Evolutionary conservation across 2,329 filamentous ascomycete species (phyloP).

Genomic region (Neonectria sp.): DNA sequence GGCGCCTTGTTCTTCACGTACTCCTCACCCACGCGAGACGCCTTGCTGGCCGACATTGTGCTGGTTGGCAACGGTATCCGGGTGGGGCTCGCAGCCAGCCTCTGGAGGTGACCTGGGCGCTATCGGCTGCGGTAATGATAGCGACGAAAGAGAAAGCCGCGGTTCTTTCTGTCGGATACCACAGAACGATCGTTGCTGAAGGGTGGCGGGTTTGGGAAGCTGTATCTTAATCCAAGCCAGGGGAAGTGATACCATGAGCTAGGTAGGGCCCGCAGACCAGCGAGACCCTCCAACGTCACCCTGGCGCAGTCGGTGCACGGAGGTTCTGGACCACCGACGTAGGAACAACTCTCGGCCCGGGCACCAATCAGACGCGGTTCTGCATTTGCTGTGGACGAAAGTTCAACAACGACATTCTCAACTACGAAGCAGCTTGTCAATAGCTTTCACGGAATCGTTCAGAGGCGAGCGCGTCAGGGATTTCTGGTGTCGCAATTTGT

Average conservation of each 20-base stretch:
- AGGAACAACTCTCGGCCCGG: slow-evolving; percentile 57
- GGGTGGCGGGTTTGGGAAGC: neutral
- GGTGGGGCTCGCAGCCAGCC: slow-evolving; percentile 8
- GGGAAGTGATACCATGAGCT: slow-evolving; percentile 34
- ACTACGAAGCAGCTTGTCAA: slow-evolving; percentile 33
- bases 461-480: slow-evolving; percentile 22
- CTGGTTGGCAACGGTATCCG: slow-evolving; percentile 11
- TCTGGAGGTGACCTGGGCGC: neutral
- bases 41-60: slow-evolving; percentile 73
- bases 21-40: slow-evolving; percentile 74
- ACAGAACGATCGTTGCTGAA: neutral
- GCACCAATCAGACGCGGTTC: slow-evolving; percentile 45
- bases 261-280: neutral
- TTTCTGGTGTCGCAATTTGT: slow-evolving; percentile 28
- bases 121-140: neutral
- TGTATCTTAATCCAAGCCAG: slow-evolving; percentile 22
- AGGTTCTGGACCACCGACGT: slow-evolving; percentile 39
- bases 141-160: neutral
- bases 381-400: slow-evolving; percentile 40
- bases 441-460: slow-evolving; percentile 22
- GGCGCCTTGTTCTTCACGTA: slow-evolving; percentile 55
- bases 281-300: slow-evolving; percentile 37
- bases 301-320: slow-evolving; percentile 43
- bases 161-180: neutral
- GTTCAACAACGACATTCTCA: slow-evolving; percentile 32